These are phyloP conservation scores for Tetracladium marchalianum DNA, from an alignment of 495 filamentous ascomycete genomes.

Conservation along the genomic window DNA sequence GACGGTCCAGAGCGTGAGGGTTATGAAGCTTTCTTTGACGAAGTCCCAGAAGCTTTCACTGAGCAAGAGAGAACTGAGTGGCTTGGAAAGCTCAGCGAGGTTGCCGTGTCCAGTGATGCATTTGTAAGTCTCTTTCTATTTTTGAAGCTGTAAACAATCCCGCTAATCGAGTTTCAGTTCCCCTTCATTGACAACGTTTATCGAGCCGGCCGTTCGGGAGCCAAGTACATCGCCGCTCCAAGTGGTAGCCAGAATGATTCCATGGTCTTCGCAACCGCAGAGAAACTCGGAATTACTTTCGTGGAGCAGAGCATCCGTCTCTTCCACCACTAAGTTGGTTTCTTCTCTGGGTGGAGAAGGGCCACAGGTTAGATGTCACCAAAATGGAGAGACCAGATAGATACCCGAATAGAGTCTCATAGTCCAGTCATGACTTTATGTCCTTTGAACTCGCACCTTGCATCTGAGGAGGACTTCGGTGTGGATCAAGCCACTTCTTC, in stretches of 20 bases:
- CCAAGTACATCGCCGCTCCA: constrained; percentile 91
- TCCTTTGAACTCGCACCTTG: background rate
- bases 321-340: constrained; percentile 20
- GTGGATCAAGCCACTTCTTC: background rate
- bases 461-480: background rate
- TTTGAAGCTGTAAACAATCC: background rate
- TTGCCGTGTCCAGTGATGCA: constrained; percentile 84
- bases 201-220: constrained; percentile 76
- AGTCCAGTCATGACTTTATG: background rate
- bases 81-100: constrained; percentile 68
- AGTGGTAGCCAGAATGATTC: constrained; percentile 88
- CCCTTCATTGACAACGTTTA: constrained; percentile 98
- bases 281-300: constrained; percentile 85
- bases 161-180: constrained; percentile 47
- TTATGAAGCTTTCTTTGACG: constrained; percentile 85
- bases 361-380: background rate
- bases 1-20: constrained; percentile 69
- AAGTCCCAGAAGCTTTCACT: constrained; percentile 77
- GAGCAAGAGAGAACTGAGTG: constrained; percentile 75
- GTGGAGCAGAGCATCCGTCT: constrained; percentile 27
- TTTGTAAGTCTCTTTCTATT: constrained; percentile 62
- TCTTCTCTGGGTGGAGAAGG: background rate
- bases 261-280: constrained; percentile 81
- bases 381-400: constrained; percentile 21
- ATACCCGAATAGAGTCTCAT: constrained; percentile 16